Conservation (phyloP, 2,329 filamentous ascomycete genomes). For the Botrytis paeoniae region DNA sequence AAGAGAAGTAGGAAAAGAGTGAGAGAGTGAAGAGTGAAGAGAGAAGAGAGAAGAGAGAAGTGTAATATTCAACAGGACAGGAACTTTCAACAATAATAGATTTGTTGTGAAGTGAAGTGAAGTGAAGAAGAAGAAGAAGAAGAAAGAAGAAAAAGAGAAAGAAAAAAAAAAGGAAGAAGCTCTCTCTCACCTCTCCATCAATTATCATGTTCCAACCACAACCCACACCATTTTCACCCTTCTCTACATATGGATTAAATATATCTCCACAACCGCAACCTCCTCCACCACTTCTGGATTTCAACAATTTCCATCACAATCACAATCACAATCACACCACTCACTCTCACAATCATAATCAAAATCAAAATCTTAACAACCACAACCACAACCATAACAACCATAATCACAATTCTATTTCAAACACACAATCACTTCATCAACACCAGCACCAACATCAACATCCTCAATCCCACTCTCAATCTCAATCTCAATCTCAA, state of each 20-base stretch:
- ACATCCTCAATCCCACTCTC: neutral
- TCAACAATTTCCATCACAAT: slow-evolving; percentile 2
- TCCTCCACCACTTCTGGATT: slow-evolving; percentile 16
- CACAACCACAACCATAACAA: neutral
- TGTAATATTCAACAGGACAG: too few relatives aligned
- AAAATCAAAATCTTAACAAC: neutral
- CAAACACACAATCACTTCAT: neutral
- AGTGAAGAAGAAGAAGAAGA: neutral
- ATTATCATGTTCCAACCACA: slow-evolving; percentile 37
- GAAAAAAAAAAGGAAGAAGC: slow-evolving; percentile 11
- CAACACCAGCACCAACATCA: neutral
- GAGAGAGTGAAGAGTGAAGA: neutral
- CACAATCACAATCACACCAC: neutral
- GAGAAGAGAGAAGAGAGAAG: neutral
- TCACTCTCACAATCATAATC: neutral
- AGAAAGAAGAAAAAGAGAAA: neutral
- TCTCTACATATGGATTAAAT: slow-evolving; percentile 29
- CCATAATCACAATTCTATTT: neutral
- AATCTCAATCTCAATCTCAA: neutral
- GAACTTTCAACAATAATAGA: too few relatives aligned
- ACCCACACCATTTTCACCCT: slow-evolving; percentile 33
- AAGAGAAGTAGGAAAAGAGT: neutral
- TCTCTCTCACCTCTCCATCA: neutral
- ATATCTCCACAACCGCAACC: slow-evolving; percentile 19
- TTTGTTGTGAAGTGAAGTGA: neutral